Conservation (phyloP, 768 basidiomycete species). For the Dentipellis sp. region DNA sequence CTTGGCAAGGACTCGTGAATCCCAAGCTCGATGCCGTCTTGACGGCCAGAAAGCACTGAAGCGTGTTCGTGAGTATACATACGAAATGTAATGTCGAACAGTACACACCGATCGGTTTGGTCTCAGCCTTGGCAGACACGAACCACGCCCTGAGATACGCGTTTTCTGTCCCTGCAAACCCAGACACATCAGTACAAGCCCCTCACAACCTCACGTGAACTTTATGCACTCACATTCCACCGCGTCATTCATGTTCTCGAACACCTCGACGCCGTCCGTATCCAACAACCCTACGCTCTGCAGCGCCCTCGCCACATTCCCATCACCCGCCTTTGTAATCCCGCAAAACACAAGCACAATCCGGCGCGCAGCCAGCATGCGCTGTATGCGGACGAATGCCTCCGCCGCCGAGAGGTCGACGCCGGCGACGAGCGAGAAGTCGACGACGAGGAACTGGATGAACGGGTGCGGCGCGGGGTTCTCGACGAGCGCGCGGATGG, state of each 20-base stretch:
- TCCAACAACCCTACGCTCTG: slow-evolving; percentile 72
- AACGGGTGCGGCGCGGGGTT: slow-evolving; percentile 68
- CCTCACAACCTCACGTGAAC: background rate
- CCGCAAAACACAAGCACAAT: slow-evolving; percentile 90
- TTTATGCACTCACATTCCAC: slow-evolving; percentile 67
- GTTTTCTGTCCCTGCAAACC: slow-evolving; percentile 84
- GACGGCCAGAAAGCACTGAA: slow-evolving; percentile 11
- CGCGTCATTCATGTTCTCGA: slow-evolving; percentile 77
- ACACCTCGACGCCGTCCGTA: slow-evolving; percentile 72
- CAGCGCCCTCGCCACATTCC: slow-evolving; percentile 63
- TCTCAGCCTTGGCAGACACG: slow-evolving; percentile 51
- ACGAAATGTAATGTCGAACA: slow-evolving; percentile 1
- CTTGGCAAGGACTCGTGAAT: slow-evolving; percentile 7
- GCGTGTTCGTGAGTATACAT: background rate
- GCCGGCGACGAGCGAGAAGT: slow-evolving; percentile 77
- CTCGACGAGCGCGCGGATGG: slow-evolving; percentile 69
- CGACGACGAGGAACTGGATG: slow-evolving; percentile 84
- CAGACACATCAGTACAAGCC: background rate
- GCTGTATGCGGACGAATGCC: slow-evolving; percentile 86
- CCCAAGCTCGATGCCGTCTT: slow-evolving; percentile 5
- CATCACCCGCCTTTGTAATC: slow-evolving; percentile 37
- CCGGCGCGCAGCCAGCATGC: slow-evolving; percentile 63
- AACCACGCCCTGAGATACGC: slow-evolving; percentile 82
- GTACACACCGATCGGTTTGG: slow-evolving; percentile 32
- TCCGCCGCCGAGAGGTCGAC: slow-evolving; percentile 95